Evolutionary conservation across 148 eudicot species (phyloP), one percentile per base, ranked within the genome.

Genomic region (Rhododendron griersonianum): DNA sequence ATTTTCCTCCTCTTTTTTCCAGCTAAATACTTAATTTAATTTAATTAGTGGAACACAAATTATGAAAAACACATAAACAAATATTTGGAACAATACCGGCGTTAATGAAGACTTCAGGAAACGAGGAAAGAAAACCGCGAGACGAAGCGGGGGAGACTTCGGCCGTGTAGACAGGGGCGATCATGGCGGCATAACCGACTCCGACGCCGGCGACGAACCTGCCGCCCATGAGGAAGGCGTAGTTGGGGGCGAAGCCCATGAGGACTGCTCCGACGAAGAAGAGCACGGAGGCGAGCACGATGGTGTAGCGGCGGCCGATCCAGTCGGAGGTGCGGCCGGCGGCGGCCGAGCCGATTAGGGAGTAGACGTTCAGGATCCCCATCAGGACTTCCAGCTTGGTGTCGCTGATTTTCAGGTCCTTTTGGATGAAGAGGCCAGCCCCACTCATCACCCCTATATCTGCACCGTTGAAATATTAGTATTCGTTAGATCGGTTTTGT

Each of bases 221-320:
- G 13, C 88, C 92, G 2, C 85, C 81, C 92, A 90, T 89, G 81
- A 90, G 90, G 50, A 90, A 90, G 1, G 87, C 83, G 47, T 88
- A 90, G 88, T 87, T 87, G 8, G 90, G 76, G 47, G 92, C 92
- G 67, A 90, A 88, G 1, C 92, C 90, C 92, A 90, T 90, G 2
- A 90, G 57, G 13, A 90, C 65, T 0, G 90, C 89, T 10, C 92
- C 92, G 21, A 8, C 69, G 69, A 90, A 90, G 85, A 90, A 90
- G 44, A 88, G 85, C 5, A 78, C 92, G 8, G 86, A 88, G 82
- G 92, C 92, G 8, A 90, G 71, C 1, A 90, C 89, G 16, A 90
- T 90, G 57, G 90, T 90, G 86, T 90, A 90, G 21, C 90, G 87
- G 35, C 92, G 90, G 77, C 92, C 92, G 10, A 90, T 63, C 90